Conservation (phyloP, 2,329 filamentous ascomycete genomes). For the Mycogone perniciosa region DNA sequence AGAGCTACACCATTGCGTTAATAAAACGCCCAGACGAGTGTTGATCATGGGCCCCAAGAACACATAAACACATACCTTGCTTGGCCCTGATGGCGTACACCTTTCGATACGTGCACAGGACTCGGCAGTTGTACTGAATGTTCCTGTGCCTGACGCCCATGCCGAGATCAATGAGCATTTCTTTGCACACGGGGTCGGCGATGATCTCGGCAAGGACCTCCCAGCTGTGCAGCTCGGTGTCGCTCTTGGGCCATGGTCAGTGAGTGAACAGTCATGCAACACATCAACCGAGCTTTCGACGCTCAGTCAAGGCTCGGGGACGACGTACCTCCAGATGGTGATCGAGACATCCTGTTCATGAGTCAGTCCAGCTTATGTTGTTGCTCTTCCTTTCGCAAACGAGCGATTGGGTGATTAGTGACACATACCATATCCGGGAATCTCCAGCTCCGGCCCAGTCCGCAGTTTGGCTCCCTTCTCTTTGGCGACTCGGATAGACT, state of each 20-base stretch:
- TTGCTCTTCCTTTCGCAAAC: neutral
- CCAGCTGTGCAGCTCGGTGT: neutral
- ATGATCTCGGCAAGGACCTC: neutral
- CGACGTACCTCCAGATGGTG: constrained; percentile 40
- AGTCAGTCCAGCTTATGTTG: neutral
- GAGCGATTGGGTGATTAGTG: neutral
- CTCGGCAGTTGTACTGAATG: neutral
- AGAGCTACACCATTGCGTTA: constrained; percentile 29
- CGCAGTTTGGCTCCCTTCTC: constrained; percentile 55
- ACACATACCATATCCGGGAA: constrained; percentile 24
- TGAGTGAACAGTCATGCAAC: neutral
- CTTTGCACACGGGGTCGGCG: neutral
- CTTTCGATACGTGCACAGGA: neutral
- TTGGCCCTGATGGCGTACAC: neutral
- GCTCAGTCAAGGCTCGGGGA: neutral
- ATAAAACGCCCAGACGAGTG: neutral
- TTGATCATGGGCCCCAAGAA: neutral
- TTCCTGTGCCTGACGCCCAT: neutral
- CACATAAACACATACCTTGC: neutral
- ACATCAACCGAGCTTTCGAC: neutral
- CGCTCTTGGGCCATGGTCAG: neutral
- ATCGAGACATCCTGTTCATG: constrained; percentile 43
- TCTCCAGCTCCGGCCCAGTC: constrained; percentile 51
- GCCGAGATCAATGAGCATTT: neutral
- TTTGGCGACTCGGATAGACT: constrained; percentile 56